Conservation (phyloP, 192 early-diverging fungal species). For the Backusella australiensis region DNA sequence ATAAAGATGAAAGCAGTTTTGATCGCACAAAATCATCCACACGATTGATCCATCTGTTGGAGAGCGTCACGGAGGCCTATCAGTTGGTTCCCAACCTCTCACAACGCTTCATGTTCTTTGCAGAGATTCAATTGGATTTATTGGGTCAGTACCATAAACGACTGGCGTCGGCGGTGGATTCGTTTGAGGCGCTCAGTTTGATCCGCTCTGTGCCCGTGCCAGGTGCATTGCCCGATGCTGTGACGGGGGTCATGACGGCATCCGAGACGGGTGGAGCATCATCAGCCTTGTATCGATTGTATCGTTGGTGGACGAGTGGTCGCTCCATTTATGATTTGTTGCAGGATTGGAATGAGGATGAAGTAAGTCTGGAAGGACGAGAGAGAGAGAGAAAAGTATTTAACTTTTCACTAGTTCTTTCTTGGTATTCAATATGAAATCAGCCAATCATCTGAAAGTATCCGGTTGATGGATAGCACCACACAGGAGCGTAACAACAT, state of each 20-base stretch:
- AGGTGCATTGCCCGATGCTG: slow-evolving; percentile 52
- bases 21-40: slow-evolving; percentile 62
- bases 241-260: slow-evolving; percentile 40
- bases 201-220: slow-evolving; percentile 44
- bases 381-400: not conserved
- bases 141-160: slow-evolving; percentile 52
- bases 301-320: slow-evolving; percentile 51
- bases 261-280: slow-evolving; percentile 31
- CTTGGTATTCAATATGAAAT: slow-evolving; percentile 47
- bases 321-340: slow-evolving; percentile 40
- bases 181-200: slow-evolving; percentile 50
- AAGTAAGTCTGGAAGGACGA: slow-evolving; percentile 31
- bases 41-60: slow-evolving; percentile 57
- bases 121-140: slow-evolving; percentile 62
- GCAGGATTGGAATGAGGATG: slow-evolving; percentile 54
- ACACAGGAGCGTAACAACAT: not conserved
- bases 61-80: slow-evolving; percentile 62
- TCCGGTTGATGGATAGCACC: slow-evolving; percentile 3
- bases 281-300: slow-evolving; percentile 47
- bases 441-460: slow-evolving; percentile 18
- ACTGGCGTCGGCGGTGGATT: slow-evolving; percentile 50
- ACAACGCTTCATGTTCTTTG: slow-evolving; percentile 54
- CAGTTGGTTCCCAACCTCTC: slow-evolving; percentile 53
- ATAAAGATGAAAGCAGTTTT: slow-evolving; percentile 34
- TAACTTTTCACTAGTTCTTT: slow-evolving; percentile 43